Percentiles rank a stretch among this genome's conserved stretches.
These are phyloP conservation scores for Aureobasidium sp. DNA, from an alignment of 2,329 filamentous ascomycete species.

Conservation along the genomic window DNA sequence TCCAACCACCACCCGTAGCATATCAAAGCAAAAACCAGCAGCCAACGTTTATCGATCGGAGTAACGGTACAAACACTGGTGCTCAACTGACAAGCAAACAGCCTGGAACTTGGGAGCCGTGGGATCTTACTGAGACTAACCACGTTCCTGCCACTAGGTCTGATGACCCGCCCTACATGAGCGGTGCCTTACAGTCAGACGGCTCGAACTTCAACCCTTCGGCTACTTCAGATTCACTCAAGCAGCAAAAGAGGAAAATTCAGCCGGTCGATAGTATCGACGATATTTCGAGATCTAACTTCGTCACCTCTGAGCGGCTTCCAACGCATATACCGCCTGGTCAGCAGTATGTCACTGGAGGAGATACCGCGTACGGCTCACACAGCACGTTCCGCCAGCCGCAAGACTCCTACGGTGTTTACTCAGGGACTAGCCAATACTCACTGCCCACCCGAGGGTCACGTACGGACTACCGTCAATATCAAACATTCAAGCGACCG, in stretches of 20 bases:
- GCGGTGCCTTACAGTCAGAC: not conserved
- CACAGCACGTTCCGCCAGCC: not conserved
- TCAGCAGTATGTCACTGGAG: not conserved
- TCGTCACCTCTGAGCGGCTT: not conserved
- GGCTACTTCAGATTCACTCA: not conserved
- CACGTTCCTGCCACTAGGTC: no score
- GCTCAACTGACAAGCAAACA: not conserved
- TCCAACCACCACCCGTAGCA: not conserved
- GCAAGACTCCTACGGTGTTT: not conserved
- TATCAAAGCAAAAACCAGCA: not conserved
- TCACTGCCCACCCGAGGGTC: not conserved
- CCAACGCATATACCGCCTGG: not conserved
- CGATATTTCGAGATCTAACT: not conserved
- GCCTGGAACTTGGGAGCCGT: not conserved
- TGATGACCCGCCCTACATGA: not conserved
- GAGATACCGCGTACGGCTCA: not conserved
- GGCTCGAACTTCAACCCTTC: not conserved
- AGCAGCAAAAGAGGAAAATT: not conserved
- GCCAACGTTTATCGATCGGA: not conserved
- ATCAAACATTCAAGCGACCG: not conserved
- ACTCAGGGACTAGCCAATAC: not conserved
- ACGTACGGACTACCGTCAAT: not conserved
- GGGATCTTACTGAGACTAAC: not conserved
- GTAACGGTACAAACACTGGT: not conserved
- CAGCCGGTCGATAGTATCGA: not conserved